Base-by-base conservation (phyloP, 2,329 filamentous ascomycete species). In the Penicillium sp. region DNA sequence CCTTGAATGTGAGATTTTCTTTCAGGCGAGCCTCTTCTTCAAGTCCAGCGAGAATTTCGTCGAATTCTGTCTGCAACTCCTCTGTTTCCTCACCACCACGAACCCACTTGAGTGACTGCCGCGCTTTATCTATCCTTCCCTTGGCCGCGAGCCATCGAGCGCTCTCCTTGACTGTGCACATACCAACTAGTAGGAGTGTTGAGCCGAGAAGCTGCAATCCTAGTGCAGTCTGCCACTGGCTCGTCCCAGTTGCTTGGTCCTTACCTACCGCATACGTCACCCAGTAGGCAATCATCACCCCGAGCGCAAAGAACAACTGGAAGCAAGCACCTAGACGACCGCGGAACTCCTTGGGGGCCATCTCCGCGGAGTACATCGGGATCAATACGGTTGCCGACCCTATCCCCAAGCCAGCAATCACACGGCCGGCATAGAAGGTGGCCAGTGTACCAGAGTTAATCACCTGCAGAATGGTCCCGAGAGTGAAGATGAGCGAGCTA, bases 161-260 rank as follows among this genome's bases (percentile, higher is more conserved):
- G 49, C 76, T 79, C 66, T 81, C 79, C 51, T 74, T 76, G 21
- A 76, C 74, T 2, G 79, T 69, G 4, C 79, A 63, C 76, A 80
- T 80, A 0, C 78, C 78, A 16, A 79, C 52, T 0, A 77, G 74
- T 7, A 81, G 62, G 5, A 81, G 62, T 2, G 69, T 77, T 2
- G 76, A 77, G 0, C 77, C 76, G 1, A 81, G 68, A 6, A 81
- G 70, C 58, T 81, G 76, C 15, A 80, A 65, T 1, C 68, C 67
- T n/a, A 70, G 42, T 6, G 79, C 76, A 15, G 81, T 74, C 54
- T 79, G 78, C 79, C 79, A 81, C 60, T 81, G 79, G 8, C 61
- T 64, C 0, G 76, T 76, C 0, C 66, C 68, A 1, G 65, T 41
- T 0, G 65, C 52, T 23, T 80, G 64, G 45, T 76, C 69, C 36